These are phyloP conservation scores for Eudorina sp. DNA, from an alignment of 139 green algal genomes.

Conservation along the genomic window DNA sequence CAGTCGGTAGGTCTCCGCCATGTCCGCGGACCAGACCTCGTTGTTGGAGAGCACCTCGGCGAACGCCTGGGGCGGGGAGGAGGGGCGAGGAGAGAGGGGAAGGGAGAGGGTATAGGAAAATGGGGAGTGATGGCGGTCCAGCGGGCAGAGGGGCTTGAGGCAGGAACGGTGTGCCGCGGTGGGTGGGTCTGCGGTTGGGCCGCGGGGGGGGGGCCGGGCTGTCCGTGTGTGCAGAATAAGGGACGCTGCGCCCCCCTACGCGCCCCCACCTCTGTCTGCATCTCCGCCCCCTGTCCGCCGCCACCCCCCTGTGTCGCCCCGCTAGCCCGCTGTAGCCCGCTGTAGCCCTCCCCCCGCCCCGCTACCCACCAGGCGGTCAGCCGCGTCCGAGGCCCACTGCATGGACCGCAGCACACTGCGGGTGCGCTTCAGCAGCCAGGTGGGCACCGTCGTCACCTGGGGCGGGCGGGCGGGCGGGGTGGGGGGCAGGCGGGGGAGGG, in stretches of 20 bases:
- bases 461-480: neutral
- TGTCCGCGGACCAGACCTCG: conserved; percentile 88
- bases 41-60: conserved; percentile 91
- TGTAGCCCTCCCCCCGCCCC: neutral
- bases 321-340: no score
- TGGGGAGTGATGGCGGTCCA: no score
- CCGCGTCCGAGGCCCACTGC: conserved; percentile 94
- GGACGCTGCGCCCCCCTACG: no score
- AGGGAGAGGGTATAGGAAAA: neutral
- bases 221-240: neutral
- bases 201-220: no score
- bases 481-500: neutral
- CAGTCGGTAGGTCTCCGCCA: conserved; percentile 93
- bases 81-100: neutral
- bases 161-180: no score
- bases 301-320: no score
- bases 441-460: conserved; percentile 90
- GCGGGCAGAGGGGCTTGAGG: no score
- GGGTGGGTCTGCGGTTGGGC: neutral
- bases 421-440: conserved; percentile 89
- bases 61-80: conserved; percentile 78
- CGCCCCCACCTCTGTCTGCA: no score
- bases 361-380: conserved; percentile 88
- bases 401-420: conserved; percentile 84
- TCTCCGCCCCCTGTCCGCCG: no score